Evolutionary conservation across 306 rosid species (phyloP).

Genomic region (Sindora glabra): DNA sequence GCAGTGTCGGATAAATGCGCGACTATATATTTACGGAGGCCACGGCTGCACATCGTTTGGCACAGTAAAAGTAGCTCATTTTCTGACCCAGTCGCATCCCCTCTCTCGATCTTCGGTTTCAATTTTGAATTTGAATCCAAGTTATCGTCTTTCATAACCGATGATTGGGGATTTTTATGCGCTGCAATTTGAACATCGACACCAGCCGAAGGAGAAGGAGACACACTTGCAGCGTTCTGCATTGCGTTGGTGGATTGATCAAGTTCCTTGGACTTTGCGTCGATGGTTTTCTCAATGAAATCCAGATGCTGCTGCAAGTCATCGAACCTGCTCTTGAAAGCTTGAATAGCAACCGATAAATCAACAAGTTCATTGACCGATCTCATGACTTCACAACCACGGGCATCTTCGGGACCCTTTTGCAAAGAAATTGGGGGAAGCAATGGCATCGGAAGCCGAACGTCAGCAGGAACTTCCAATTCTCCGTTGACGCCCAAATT

Average conservation of each 20-base stretch:
- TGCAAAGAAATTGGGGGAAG: neutral
- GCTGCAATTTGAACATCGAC: neutral
- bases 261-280: constrained; percentile 17
- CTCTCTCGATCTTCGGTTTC: neutral
- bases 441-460: neutral
- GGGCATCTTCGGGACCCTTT: neutral
- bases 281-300: constrained; percentile 35
- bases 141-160: neutral
- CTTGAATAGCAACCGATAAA: constrained; percentile 22
- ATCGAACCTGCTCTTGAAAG: constrained; percentile 32
- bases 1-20: constrained; percentile 11
- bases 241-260: neutral
- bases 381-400: neutral
- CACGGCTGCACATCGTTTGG: constrained; percentile 40
- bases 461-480: neutral
- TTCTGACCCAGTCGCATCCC: no score
- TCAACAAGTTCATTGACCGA: constrained; percentile 33
- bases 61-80: constrained; percentile 30
- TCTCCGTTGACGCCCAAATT: neutral
- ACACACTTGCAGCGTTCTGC: neutral
- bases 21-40: constrained; percentile 37
- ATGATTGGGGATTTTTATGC: neutral
- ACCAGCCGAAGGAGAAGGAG: neutral
- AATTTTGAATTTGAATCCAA: neutral
- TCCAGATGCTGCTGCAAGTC: constrained; percentile 41